A percentile compares a stretch with the other conserved stretches of the same genome.
Conservation (phyloP, 768 basidiomycete genomes). For the Galerina sulciceps region DNA sequence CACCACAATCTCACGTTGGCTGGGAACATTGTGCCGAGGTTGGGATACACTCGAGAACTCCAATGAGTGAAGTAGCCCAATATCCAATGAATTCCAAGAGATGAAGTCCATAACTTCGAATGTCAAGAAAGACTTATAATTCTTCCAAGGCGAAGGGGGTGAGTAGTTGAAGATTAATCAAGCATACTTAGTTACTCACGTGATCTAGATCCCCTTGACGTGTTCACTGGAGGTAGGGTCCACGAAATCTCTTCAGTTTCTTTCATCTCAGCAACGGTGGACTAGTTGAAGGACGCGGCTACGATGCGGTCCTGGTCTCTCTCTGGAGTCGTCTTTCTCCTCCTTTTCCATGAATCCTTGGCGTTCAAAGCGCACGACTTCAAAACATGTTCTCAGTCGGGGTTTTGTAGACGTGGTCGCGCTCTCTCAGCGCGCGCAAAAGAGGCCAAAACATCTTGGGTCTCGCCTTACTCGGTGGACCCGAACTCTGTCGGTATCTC, state of each 20-base stretch:
- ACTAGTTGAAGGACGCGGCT: slow-evolving; percentile 4
- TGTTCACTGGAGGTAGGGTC: not conserved
- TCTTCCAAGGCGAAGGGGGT: too few relatives aligned
- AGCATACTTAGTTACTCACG: not conserved
- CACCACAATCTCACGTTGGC: not conserved
- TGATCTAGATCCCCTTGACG: slow-evolving; percentile 4
- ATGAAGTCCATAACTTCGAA: too few relatives aligned
- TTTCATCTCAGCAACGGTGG: slow-evolving; percentile 1
- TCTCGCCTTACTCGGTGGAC: slow-evolving; percentile 86
- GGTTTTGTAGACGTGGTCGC: slow-evolving; percentile 89
- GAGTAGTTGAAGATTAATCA: too few relatives aligned
- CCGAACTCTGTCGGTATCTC: slow-evolving; percentile 55
- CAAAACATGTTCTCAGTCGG: slow-evolving; percentile 93
- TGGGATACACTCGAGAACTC: too few relatives aligned
- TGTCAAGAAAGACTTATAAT: too few relatives aligned
- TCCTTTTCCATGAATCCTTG: slow-evolving; percentile 40
- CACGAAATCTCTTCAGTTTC: not conserved
- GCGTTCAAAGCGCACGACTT: slow-evolving; percentile 86
- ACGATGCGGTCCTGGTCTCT: slow-evolving; percentile 41
- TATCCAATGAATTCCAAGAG: too few relatives aligned
- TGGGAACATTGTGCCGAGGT: not conserved
- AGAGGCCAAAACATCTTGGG: slow-evolving; percentile 63
- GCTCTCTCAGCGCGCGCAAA: slow-evolving; percentile 78
- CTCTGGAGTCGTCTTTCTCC: slow-evolving; percentile 38
- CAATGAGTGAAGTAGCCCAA: too few relatives aligned